phyloP scores from a whole-genome alignment of 352 stramenopile species.

The Pythium brachiatum region DNA sequence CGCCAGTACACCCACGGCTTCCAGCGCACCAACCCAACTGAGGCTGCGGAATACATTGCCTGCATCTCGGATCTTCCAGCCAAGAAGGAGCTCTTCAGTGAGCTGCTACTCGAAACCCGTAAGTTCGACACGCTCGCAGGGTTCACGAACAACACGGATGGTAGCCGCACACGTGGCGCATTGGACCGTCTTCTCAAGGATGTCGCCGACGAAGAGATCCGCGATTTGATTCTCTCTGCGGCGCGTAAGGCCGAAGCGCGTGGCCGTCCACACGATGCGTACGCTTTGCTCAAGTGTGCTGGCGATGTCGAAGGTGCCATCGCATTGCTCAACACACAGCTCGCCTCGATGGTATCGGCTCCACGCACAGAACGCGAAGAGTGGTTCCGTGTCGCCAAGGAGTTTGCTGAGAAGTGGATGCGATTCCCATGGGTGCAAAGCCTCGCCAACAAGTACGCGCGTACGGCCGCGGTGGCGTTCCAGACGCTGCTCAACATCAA shows the following conservation, averaged over 20 bases:
- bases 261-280: constrained; percentile 67
- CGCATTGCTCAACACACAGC: constrained; percentile 68
- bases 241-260: constrained; percentile 73
- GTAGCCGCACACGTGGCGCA: constrained; percentile 71
- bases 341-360: constrained; percentile 59
- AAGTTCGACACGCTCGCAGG: constrained; percentile 79
- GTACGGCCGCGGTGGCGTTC: constrained; percentile 69
- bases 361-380: constrained; percentile 64
- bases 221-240: constrained; percentile 68
- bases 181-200: constrained; percentile 74
- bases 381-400: constrained; percentile 79
- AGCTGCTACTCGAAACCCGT: constrained; percentile 77
- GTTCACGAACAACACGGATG: constrained; percentile 81
- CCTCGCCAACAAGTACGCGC: constrained; percentile 70
- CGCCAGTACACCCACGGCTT: constrained; percentile 84
- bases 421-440: constrained; percentile 79
- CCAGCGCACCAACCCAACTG: constrained; percentile 68
- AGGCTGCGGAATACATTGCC: constrained; percentile 80
- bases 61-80: constrained; percentile 58
- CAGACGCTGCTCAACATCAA: constrained; percentile 85
- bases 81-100: constrained; percentile 70
- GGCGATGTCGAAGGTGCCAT: constrained; percentile 78
- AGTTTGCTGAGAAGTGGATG: constrained; percentile 87
- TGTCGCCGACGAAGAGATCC: constrained; percentile 70
- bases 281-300: constrained; percentile 74